These are phyloP conservation scores for Acacia melanoxylon DNA, from an alignment of 306 rosid species.

Conservation along the genomic window DNA sequence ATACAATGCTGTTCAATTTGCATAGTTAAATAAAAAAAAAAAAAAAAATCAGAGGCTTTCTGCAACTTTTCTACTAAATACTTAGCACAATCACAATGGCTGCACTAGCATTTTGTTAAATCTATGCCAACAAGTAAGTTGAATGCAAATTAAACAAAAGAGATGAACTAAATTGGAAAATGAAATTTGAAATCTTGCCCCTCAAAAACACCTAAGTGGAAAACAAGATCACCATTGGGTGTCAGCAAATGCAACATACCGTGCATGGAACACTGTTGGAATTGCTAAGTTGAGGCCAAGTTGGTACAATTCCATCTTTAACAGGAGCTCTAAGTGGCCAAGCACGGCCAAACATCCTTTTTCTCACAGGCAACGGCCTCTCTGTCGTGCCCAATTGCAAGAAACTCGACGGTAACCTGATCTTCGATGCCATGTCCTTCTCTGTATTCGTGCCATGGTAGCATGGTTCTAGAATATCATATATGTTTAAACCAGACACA, in stretches of 20 bases:
- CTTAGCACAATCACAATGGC: background rate
- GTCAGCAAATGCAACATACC: conserved; percentile 49
- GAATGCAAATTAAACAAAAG: background rate
- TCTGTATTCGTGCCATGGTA: conserved; percentile 49
- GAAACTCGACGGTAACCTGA: conserved; percentile 70
- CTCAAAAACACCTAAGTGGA: background rate
- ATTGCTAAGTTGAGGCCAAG: conserved; percentile 73
- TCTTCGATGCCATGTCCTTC: conserved; percentile 36
- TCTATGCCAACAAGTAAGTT: background rate
- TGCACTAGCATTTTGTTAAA: background rate
- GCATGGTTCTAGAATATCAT: conserved; percentile 93
- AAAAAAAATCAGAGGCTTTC: background rate
- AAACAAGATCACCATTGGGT: background rate
- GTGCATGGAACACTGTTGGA: conserved; percentile 63
- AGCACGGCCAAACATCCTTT: conserved; percentile 93
- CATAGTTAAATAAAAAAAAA: background rate
- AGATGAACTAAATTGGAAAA: background rate
- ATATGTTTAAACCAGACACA: conserved; percentile 61
- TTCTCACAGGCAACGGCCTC: conserved; percentile 83
- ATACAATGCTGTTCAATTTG: background rate
- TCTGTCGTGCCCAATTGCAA: conserved; percentile 71
- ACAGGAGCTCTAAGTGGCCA: conserved; percentile 97
- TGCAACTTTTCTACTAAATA: background rate
- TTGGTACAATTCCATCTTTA: conserved; percentile 78
- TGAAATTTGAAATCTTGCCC: background rate